Evolutionary conservation across 2,329 filamentous ascomycete genomes (phyloP), one percentile per base, ranked within the genome.

Genomic region (Alternaria incomplexa): DNA sequence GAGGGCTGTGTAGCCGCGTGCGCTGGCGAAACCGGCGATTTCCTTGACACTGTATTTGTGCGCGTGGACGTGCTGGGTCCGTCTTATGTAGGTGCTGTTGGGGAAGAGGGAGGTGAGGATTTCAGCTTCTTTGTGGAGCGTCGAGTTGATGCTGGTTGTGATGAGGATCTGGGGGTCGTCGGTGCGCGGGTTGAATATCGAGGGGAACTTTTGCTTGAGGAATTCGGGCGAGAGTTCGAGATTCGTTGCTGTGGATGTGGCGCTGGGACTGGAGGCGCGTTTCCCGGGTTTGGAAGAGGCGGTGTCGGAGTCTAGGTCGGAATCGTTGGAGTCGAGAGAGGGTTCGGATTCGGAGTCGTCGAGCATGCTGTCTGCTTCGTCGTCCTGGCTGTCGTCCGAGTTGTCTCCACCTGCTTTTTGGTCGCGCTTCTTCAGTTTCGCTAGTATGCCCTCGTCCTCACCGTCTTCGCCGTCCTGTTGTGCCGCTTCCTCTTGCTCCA

Each of bases 11-110:
- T 92, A 98, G 44, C 91, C 89, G 48, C 93, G 87, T 73, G 95
- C 93, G 13, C 88, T 81, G 36, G 95, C 95, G 77, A 95, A 98
- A 67, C 89, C 88, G 73, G 91, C 89, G 69, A 99, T 98, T 79
- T 99, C 96, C 53, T 92, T 88, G 23, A 99, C 86, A 23, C 91
- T 95, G 83, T 97, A 98, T 78, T 97, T 96, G 85, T 97, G 90
- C 9, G 89, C 88, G 80, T 94, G 93, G 56, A 89, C 89, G 79
- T 97, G 93, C 11, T 90, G 88, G 8, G 92, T 93, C 62, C 96
- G 91, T 2, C 90, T 92, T 71, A 99, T 91, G 81, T 98, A 97
- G 47, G 84, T 85, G 71, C 85, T 86, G 79, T 91, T 90, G 61
- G 96, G 95, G 82, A 98, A 96, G 63, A 98, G 83, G 10, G 87